These are phyloP conservation scores for Hirschioporus abietinus DNA, from an alignment of 768 basidiomycete genomes.

Conservation along the genomic window DNA sequence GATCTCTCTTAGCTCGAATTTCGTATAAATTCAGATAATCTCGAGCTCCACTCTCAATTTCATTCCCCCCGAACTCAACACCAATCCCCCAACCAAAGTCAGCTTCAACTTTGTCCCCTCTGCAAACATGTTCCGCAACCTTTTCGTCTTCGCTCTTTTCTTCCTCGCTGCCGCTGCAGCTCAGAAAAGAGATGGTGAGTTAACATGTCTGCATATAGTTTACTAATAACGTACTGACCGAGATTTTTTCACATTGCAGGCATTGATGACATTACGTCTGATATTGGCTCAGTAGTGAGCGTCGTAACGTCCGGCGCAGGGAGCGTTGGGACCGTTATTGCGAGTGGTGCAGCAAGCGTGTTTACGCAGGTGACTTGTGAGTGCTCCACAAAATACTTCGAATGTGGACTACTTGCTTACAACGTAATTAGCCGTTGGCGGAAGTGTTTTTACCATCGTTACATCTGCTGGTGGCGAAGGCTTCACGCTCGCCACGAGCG, in stretches of 20 bases:
- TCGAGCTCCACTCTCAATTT: background rate
- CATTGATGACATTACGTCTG: slow-evolving; percentile 34
- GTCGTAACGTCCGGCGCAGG: slow-evolving; percentile 13
- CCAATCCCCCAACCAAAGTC: slow-evolving; percentile 7
- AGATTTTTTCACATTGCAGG: slow-evolving; percentile 25
- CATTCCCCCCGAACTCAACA: background rate
- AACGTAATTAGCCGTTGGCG: slow-evolving; percentile 42
- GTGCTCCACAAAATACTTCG: slow-evolving; percentile 6
- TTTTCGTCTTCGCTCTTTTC: slow-evolving; percentile 31
- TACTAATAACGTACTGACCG: slow-evolving; percentile 10
- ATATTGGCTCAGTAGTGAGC: slow-evolving; percentile 17
- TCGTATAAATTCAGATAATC: background rate
- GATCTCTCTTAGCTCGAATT: background rate
- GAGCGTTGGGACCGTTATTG: slow-evolving; percentile 4
- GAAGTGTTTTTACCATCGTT: slow-evolving; percentile 46
- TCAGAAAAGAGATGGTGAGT: slow-evolving; percentile 41
- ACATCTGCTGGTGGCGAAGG: slow-evolving; percentile 55
- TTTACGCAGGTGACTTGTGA: slow-evolving; percentile 20
- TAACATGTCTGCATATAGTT: background rate
- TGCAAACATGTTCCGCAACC: slow-evolving; percentile 36
- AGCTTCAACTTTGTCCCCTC: slow-evolving; percentile 12
- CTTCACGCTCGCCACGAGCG: slow-evolving; percentile 49
- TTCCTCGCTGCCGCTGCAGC: slow-evolving; percentile 29
- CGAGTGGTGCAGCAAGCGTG: slow-evolving; percentile 13
- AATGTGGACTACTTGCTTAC: background rate